These are phyloP conservation scores for Euphorbia pulcherrima DNA, from an alignment of 345 rosid genomes.

Conservation along the genomic window DNA sequence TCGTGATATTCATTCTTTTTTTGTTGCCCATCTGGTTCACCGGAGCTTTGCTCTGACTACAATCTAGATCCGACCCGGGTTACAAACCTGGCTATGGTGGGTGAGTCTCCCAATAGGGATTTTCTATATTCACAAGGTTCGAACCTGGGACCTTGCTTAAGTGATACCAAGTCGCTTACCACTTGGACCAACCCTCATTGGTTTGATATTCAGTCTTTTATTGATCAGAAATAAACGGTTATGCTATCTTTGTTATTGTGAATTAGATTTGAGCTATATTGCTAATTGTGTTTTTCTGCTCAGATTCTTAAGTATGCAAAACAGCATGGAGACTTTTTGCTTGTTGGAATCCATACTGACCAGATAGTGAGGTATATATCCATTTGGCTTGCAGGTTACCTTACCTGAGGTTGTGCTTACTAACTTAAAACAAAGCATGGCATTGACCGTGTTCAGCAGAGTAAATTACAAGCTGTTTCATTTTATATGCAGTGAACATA, in stretches of 20 bases:
- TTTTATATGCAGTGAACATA: conserved; percentile 55
- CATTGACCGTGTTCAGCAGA: not conserved
- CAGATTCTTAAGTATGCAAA: conserved; percentile 85
- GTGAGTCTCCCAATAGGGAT: too few relatives aligned
- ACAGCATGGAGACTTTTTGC: conserved; percentile 89
- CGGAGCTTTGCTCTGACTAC: too few relatives aligned
- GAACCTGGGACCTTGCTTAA: too few relatives aligned
- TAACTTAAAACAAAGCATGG: not conserved
- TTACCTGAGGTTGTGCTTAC: conserved; percentile 8
- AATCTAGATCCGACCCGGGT: too few relatives aligned
- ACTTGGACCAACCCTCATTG: too few relatives aligned
- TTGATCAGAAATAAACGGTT: not conserved
- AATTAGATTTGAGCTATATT: not conserved
- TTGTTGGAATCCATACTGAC: conserved; percentile 86
- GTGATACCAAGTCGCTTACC: too few relatives aligned
- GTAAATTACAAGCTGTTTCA: not conserved
- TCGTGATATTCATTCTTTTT: not conserved
- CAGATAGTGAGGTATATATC: conserved; percentile 68
- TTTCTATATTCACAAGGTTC: too few relatives aligned
- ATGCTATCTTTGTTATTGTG: not conserved
- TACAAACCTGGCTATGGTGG: too few relatives aligned
- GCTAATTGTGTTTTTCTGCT: conserved; percentile 12
- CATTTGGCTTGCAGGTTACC: not conserved
- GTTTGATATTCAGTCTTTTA: not conserved
- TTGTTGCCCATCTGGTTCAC: too few relatives aligned